Evolutionary conservation across 306 rosid genomes (phyloP).

Genomic region (Crataegus laevigata): DNA sequence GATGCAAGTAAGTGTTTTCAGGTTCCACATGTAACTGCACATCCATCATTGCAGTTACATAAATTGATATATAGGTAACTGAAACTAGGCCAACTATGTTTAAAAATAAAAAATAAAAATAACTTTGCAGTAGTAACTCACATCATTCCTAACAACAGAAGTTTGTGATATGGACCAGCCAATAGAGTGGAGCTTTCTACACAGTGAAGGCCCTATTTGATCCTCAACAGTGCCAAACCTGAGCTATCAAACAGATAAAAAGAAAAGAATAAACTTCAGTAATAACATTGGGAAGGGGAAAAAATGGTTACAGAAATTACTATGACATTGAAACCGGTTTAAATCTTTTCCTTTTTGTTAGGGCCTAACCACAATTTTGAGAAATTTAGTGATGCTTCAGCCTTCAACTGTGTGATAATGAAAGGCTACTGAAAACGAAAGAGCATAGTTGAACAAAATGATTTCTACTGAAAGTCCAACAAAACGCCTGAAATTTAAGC

Average conservation of each 20-base stretch:
- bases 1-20: slow-evolving; percentile 1
- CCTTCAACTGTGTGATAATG: neutral
- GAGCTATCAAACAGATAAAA: slow-evolving; percentile 77
- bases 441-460: neutral
- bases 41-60: neutral
- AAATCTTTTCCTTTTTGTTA: neutral
- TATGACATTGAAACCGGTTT: slow-evolving; percentile 1
- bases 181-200: slow-evolving; percentile 62
- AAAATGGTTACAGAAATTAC: neutral
- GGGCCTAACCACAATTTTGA: neutral
- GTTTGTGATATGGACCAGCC: slow-evolving; percentile 75
- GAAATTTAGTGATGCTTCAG: neutral
- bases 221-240: slow-evolving; percentile 94
- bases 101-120: neutral
- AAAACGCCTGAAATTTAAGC: neutral
- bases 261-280: slow-evolving; percentile 36
- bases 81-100: neutral
- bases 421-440: neutral
- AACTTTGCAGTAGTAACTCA: slow-evolving; percentile 32
- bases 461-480: neutral
- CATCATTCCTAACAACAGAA: slow-evolving; percentile 69
- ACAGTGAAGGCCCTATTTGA: slow-evolving; percentile 65
- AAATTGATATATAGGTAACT: neutral
- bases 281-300: slow-evolving; percentile 20
- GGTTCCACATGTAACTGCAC: neutral